phyloP scores from a whole-genome alignment of 805 yeast species.

The Scheffersomyces ergatensis region DNA sequence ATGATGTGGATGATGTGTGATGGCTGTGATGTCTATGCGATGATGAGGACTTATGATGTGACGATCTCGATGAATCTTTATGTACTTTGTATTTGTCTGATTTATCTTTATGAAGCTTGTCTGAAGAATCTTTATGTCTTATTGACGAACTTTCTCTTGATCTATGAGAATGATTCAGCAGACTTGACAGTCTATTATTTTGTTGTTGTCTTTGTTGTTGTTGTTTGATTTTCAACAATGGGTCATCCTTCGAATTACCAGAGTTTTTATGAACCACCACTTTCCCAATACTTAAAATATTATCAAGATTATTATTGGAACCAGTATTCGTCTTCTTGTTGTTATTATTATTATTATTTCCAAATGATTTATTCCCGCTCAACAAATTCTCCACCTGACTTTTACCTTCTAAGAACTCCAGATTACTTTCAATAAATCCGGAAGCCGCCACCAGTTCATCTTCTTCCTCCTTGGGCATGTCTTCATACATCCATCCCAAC shows the following conservation, averaged over 20 bases:
- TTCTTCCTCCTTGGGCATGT: slow-evolving; percentile 31
- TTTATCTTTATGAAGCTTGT: background rate
- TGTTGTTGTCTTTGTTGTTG: slow-evolving; percentile 8
- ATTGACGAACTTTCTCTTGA: background rate
- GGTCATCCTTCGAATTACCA: slow-evolving; percentile 43
- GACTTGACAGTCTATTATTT: too few relatives aligned
- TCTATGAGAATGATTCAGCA: slow-evolving; percentile 6
- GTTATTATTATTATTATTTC: slow-evolving; percentile 14
- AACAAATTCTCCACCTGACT: slow-evolving; percentile 49
- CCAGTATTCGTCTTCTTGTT: background rate
- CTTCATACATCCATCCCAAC: slow-evolving; percentile 87
- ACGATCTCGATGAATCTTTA: slow-evolving; percentile 1
- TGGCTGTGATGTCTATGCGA: too few relatives aligned
- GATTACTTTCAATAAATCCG: slow-evolving; percentile 31
- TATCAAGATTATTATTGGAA: slow-evolving; percentile 18
- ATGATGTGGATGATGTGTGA: background rate
- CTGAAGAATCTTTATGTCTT: slow-evolving; percentile 4
- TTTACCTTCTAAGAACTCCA: slow-evolving; percentile 31
- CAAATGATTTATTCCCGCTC: slow-evolving; percentile 50
- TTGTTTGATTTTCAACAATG: slow-evolving; percentile 41
- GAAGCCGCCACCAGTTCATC: slow-evolving; percentile 28
- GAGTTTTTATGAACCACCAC: background rate
- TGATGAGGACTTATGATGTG: too few relatives aligned
- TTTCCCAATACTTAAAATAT: slow-evolving; percentile 19
- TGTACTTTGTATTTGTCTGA: slow-evolving; percentile 2